Evolutionary conservation across 2,329 filamentous ascomycete species (phyloP).

Genomic region (Rosellinia necatrix): DNA sequence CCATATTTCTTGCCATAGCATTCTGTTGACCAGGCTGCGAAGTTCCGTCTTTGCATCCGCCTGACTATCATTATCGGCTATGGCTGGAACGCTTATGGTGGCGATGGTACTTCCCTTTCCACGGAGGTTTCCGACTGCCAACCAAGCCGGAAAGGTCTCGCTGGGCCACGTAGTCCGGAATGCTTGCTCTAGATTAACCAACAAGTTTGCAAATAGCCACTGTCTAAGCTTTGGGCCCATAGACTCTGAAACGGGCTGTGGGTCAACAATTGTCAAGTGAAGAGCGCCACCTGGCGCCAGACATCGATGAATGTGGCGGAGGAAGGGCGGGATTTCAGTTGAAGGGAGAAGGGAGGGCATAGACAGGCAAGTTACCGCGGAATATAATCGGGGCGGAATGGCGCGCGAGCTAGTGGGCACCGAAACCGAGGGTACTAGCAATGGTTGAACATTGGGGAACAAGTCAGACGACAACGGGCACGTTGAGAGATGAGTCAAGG

Average conservation of each 20-base stretch:
- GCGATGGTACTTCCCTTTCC: conserved; percentile 53
- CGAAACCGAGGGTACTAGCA: conserved; percentile 39
- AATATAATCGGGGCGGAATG: conserved; percentile 50
- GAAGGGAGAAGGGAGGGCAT: conserved; percentile 62
- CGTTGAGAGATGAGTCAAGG: conserved; percentile 53
- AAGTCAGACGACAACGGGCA: conserved; percentile 47
- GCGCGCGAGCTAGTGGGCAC: conserved; percentile 42
- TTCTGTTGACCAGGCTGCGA: conserved; percentile 56
- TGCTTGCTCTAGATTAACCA: conserved; percentile 61
- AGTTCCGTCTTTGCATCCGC: conserved; percentile 50
- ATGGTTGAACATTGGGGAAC: conserved; percentile 44
- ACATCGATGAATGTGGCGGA: conserved; percentile 61
- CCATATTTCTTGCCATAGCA: conserved; percentile 67
- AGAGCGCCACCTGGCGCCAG: conserved; percentile 60
- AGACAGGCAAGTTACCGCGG: conserved; percentile 56
- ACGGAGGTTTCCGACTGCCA: conserved; percentile 59
- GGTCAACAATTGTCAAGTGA: conserved; percentile 66
- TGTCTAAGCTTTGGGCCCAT: conserved; percentile 60
- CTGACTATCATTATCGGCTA: conserved; percentile 36
- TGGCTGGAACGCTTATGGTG: conserved; percentile 55
- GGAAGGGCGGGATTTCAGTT: conserved; percentile 58
- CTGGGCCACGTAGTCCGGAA: conserved; percentile 65
- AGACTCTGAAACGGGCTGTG: conserved; percentile 59
- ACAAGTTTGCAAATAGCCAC: conserved; percentile 67
- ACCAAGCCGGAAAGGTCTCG: conserved; percentile 61